A percentile compares a stretch with the other conserved stretches of the same genome.
phyloP scores from a whole-genome alignment of 768 basidiomycete genomes.

The Tremella yokohamensis region DNA sequence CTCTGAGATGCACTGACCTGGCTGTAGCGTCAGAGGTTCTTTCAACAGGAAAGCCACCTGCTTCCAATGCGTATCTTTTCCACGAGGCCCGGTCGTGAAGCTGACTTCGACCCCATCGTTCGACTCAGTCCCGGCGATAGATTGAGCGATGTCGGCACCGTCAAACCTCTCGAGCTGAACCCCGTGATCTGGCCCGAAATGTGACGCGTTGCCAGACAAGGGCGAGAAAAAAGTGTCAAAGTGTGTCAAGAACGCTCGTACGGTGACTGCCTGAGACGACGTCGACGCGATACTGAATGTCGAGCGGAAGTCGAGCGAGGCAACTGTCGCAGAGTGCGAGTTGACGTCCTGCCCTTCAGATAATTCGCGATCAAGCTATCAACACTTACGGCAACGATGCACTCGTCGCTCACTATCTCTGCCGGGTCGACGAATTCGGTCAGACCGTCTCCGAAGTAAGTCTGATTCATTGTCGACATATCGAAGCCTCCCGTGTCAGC shows the following conservation, averaged over 20 bases:
- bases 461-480: conserved; percentile 72
- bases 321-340: conserved; percentile 61
- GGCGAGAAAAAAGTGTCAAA: conserved; percentile 90
- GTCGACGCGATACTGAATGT: conserved; percentile 68
- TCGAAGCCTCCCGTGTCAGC: conserved; percentile 67
- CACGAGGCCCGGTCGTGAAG: conserved; percentile 84
- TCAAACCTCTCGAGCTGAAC: conserved; percentile 5
- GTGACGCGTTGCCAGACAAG: conserved; percentile 57
- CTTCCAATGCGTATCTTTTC: conserved; percentile 92
- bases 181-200: conserved; percentile 21
- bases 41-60: conserved; percentile 84
- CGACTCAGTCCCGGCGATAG: conserved; percentile 42
- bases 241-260: conserved; percentile 68
- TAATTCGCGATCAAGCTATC: background rate
- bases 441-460: conserved; percentile 74
- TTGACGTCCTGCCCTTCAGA: conserved; percentile 66
- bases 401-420: conserved; percentile 83
- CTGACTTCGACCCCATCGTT: conserved; percentile 19
- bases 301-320: conserved; percentile 74
- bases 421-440: conserved; percentile 86
- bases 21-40: conserved; percentile 69
- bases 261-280: conserved; percentile 8
- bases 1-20: conserved; percentile 59
- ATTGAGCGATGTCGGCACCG: conserved; percentile 55
- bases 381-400: conserved; percentile 72